A percentile compares a stretch with the other conserved stretches of the same genome.
Conservation (phyloP, 768 basidiomycete genomes). For the Phanerochaete carnosa region DNA sequence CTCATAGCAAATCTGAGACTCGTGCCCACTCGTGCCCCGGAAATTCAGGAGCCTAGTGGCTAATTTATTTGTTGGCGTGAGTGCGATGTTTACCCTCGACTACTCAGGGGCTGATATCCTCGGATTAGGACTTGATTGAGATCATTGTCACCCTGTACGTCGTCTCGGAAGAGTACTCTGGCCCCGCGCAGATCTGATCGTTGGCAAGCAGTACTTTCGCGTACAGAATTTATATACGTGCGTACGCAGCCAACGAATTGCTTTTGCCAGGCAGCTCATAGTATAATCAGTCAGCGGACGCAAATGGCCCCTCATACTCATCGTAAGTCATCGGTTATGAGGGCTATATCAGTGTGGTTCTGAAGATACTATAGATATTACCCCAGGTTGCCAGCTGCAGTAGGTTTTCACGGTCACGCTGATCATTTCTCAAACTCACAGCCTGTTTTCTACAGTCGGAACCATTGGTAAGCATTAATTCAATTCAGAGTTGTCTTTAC, state of each 20-base stretch:
- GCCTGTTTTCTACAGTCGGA: neutral
- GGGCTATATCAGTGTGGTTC: neutral
- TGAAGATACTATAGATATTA: neutral
- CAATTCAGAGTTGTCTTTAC: neutral
- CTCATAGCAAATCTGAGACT: neutral
- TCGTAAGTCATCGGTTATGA: neutral
- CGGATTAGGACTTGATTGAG: neutral
- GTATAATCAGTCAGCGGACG: neutral
- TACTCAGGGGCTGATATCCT: neutral
- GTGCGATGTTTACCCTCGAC: neutral
- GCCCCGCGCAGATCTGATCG: too few species aligned
- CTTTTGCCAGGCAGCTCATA: neutral
- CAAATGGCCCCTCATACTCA: neutral
- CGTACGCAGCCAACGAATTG: neutral
- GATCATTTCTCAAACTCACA: neutral
- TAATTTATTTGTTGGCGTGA: neutral
- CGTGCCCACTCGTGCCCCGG: too few species aligned
- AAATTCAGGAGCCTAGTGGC: neutral
- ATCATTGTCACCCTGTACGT: neutral
- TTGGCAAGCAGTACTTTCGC: neutral
- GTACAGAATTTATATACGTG: neutral
- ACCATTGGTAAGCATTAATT: neutral
- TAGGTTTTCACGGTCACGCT: neutral
- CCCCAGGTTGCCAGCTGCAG: neutral
- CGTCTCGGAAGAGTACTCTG: neutral